Base-by-base conservation (phyloP, 768 basidiomycete species). In the Thelephora ganbajun region DNA sequence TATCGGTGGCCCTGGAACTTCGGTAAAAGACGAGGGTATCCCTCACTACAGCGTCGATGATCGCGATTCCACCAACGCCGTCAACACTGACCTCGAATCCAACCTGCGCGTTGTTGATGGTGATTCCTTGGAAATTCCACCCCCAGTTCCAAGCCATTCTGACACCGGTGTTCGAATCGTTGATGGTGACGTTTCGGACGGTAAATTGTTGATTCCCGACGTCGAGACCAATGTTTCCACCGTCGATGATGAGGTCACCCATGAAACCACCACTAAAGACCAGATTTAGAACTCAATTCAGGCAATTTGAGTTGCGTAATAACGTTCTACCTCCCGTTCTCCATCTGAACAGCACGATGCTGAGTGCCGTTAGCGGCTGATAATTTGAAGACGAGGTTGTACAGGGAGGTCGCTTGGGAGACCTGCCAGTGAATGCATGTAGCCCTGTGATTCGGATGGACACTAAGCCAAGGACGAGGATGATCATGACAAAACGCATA, bases 361-460 rank as follows among this genome's bases (percentile, higher is more conserved):
- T 30, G 26, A 30, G 26, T 30, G 46, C 75, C 70, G 22, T 70
- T 52, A 6, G 67, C 76, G 16, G 72, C 72, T 14, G 80, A 83
- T 82, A 87, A 80, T 48, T 81, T 61, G 46, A 87, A 71, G 14
- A 75, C 71, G 50, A 89, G 73, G 59, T 88, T 86, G 51, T 79
- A 69, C 44, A 89, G 61, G 0, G 80, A 83, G 0, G 85, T 88
- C 11, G 79, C 70, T 59, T 89, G 85, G 0, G 86, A 75, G 23
- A 87, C 80, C 63, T 89, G 85, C 85, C 85, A 89, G 56, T 89
- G 85, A 33, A 89, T 66, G 33, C 82, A 84, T 11, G 80, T 83
- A 37, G 76, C 82, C 53, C 39, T 41, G 16, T 14, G 26, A 30
- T 30, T 30, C 9, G 26, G 26, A 9, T 30, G 26, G 9, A 30